A percentile compares a stretch with the other conserved stretches of the same genome.
phyloP scores from a whole-genome alignment of 2,329 filamentous ascomycete species.

The Leptographium flavum region DNA sequence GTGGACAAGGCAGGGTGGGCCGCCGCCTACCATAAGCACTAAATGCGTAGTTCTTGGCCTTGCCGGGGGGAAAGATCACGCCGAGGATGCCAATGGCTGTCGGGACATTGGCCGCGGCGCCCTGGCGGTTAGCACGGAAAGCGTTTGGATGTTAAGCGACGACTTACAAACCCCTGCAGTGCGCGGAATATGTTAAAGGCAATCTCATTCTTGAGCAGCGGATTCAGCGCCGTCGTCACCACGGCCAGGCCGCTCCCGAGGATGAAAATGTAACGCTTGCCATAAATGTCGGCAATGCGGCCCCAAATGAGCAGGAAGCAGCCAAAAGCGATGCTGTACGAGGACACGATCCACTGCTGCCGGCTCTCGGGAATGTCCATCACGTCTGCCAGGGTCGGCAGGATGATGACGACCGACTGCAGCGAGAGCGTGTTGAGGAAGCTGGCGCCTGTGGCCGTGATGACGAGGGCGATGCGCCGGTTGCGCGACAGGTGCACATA shows the following conservation, averaged over 20 bases:
- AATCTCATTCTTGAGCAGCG: slow-evolving; percentile 53
- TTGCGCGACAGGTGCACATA: slow-evolving; percentile 27
- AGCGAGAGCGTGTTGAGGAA: slow-evolving; percentile 43
- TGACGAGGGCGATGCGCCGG: slow-evolving; percentile 36
- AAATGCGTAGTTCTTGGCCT: slow-evolving; percentile 57
- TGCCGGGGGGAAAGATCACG: slow-evolving; percentile 50
- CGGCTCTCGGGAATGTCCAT: slow-evolving; percentile 40
- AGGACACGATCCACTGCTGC: slow-evolving; percentile 51
- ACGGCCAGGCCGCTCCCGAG: slow-evolving; percentile 48
- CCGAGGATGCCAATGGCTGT: slow-evolving; percentile 58
- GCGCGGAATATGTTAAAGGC: slow-evolving; percentile 52
- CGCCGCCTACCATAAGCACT: slow-evolving; percentile 36
- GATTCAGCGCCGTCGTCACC: slow-evolving; percentile 39
- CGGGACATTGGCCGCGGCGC: slow-evolving; percentile 53
- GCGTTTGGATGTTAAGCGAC: not conserved
- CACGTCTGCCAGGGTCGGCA: slow-evolving; percentile 41
- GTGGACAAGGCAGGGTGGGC: not conserved
- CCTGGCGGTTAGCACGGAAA: slow-evolving; percentile 24
- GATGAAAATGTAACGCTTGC: slow-evolving; percentile 49
- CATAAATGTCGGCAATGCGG: slow-evolving; percentile 51
- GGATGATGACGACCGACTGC: slow-evolving; percentile 44
- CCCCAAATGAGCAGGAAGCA: slow-evolving; percentile 56
- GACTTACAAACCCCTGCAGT: slow-evolving; percentile 42
- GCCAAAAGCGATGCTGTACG: slow-evolving; percentile 50
- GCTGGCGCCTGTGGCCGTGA: slow-evolving; percentile 37